These are phyloP conservation scores for Scheffersomyces parashehatae DNA, from an alignment of 1,139 yeast genomes.

Conservation along the genomic window DNA sequence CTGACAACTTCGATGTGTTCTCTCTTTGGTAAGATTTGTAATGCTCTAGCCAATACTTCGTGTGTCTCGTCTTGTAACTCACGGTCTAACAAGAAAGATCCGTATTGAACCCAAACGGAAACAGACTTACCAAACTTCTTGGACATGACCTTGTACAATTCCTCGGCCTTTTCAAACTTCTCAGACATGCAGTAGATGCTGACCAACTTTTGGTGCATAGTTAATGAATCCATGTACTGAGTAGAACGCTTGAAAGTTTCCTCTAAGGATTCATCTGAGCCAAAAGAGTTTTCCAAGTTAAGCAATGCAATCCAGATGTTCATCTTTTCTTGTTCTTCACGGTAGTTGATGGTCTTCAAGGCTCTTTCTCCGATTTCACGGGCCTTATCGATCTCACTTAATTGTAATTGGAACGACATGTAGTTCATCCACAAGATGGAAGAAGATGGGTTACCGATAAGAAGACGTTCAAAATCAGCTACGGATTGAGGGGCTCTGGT, in stretches of 20 bases:
- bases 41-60: slow-evolving; percentile 68
- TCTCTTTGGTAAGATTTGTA: slow-evolving; percentile 71
- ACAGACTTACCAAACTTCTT: slow-evolving; percentile 80
- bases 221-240: slow-evolving; percentile 86
- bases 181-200: slow-evolving; percentile 76
- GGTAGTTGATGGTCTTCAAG: slow-evolving; percentile 80
- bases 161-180: slow-evolving; percentile 68
- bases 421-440: slow-evolving; percentile 96
- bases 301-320: slow-evolving; percentile 95
- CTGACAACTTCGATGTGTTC: slow-evolving; percentile 79
- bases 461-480: slow-evolving; percentile 85
- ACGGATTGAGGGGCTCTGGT: slow-evolving; percentile 90
- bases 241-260: slow-evolving; percentile 79
- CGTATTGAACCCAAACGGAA: slow-evolving; percentile 77
- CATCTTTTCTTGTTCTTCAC: slow-evolving; percentile 91
- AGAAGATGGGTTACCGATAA: slow-evolving; percentile 90
- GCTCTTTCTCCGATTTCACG: slow-evolving; percentile 94
- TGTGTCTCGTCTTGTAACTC: slow-evolving; percentile 61
- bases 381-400: slow-evolving; percentile 92
- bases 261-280: slow-evolving; percentile 78
- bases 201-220: slow-evolving; percentile 77
- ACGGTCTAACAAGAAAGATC: slow-evolving; percentile 69
- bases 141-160: slow-evolving; percentile 61
- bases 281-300: slow-evolving; percentile 92
- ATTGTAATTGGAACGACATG: slow-evolving; percentile 95